These are phyloP conservation scores for Boletus rex-veris DNA, from an alignment of 768 basidiomycete genomes.

Conservation along the genomic window DNA sequence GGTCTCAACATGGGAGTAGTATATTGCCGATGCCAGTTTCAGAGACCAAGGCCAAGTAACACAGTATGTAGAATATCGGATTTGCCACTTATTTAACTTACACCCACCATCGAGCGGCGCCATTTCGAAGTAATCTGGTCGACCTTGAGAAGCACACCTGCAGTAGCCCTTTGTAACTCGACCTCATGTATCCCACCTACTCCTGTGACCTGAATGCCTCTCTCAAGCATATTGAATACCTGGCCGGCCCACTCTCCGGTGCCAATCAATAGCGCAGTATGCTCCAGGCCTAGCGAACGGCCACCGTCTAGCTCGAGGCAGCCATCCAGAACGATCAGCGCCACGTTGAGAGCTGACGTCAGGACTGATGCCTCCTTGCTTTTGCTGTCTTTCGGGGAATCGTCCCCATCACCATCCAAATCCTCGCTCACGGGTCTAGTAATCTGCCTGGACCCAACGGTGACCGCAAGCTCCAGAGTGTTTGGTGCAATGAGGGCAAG, in stretches of 20 bases:
- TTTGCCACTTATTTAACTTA: slow-evolving; percentile 14
- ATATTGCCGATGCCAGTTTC: no score
- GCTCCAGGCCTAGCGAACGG: slow-evolving; percentile 67
- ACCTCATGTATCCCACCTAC: slow-evolving; percentile 64
- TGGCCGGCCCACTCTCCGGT: slow-evolving; percentile 77
- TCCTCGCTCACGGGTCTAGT: slow-evolving; percentile 40
- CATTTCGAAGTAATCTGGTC: slow-evolving; percentile 68
- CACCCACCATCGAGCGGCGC: slow-evolving; percentile 60
- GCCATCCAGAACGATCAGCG: slow-evolving; percentile 71
- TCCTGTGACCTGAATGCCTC: slow-evolving; percentile 57
- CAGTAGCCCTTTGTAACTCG: slow-evolving; percentile 63
- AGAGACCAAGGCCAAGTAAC: not conserved
- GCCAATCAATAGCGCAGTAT: slow-evolving; percentile 65
- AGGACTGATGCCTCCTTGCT: slow-evolving; percentile 72
- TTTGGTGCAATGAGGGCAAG: slow-evolving; percentile 78
- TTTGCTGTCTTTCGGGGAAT: slow-evolving; percentile 14
- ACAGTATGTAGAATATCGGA: no score
- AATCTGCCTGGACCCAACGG: slow-evolving; percentile 66
- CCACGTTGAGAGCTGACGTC: slow-evolving; percentile 71
- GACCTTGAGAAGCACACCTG: slow-evolving; percentile 78
- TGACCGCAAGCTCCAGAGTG: slow-evolving; percentile 77
- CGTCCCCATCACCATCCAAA: slow-evolving; percentile 33
- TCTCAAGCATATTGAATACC: slow-evolving; percentile 62
- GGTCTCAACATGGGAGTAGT: no score
- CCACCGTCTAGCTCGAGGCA: slow-evolving; percentile 77